These are phyloP conservation scores for Sclerotinia nivalis DNA, from an alignment of 2,329 filamentous ascomycete species.

Conservation along the genomic window DNA sequence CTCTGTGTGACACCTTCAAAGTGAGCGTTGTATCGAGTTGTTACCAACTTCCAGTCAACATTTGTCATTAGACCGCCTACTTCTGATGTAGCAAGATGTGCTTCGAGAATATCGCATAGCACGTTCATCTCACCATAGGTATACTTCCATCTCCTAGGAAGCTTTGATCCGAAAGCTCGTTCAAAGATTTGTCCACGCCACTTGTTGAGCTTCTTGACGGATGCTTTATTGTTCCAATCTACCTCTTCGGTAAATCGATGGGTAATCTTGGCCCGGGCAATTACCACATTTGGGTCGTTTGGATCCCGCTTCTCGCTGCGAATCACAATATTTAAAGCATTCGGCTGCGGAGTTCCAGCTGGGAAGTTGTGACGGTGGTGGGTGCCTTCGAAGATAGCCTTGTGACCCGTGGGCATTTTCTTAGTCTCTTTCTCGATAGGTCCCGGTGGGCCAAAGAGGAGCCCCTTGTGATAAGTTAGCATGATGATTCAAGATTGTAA, in stretches of 20 bases:
- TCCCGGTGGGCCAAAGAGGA: too few relatives aligned
- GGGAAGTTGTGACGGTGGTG: neutral
- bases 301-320: neutral
- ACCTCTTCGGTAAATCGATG: neutral
- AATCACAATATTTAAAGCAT: neutral
- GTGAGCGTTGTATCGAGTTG: neutral
- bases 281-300: neutral
- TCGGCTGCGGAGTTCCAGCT: neutral
- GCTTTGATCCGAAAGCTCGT: neutral
- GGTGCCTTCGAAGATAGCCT: neutral
- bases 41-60: neutral
- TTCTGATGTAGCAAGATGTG: neutral
- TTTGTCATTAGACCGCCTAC: neutral
- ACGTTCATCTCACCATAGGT: neutral
- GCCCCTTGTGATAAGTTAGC: neutral
- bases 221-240: neutral
- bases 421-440: neutral
- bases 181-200: constrained; percentile 4
- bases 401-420: neutral
- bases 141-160: neutral
- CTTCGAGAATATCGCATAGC: neutral
- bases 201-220: neutral
- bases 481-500: neutral
- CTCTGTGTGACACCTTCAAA: neutral
- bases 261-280: neutral